Percentiles rank a stretch among this genome's conserved stretches.
phyloP scores from a whole-genome alignment of 106 monocot genomes.

The Dendrobium huoshanense region DNA sequence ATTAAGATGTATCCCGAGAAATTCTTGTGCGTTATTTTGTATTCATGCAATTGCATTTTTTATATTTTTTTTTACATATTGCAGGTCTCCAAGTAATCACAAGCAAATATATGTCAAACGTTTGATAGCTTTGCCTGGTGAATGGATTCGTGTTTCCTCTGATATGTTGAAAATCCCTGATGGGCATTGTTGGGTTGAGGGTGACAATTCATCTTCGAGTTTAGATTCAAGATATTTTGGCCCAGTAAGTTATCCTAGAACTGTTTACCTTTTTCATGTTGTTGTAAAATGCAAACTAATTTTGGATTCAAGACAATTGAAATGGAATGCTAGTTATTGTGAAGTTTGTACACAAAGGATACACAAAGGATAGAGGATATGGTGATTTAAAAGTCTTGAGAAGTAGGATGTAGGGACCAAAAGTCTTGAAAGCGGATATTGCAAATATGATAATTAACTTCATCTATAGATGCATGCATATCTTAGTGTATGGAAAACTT shows the following conservation, averaged over 20 bases:
- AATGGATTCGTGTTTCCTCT: conserved; percentile 60
- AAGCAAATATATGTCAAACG: conserved; percentile 55
- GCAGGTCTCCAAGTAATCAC: conserved; percentile 50
- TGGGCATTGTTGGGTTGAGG: conserved; percentile 94
- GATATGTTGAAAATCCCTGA: conserved; percentile 66
- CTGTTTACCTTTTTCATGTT: background rate
- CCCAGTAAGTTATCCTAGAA: conserved; percentile 39
- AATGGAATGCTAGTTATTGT: no score
- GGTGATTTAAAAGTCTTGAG: no score
- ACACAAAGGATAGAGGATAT: no score
- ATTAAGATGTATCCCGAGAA: background rate
- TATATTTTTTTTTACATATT: conserved; percentile 1
- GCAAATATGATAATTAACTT: no score
- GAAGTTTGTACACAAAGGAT: no score
- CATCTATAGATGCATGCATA: no score
- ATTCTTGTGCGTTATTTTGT: background rate
- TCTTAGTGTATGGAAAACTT: no score
- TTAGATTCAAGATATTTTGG: conserved; percentile 74
- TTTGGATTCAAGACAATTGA: background rate
- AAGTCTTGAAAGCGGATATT: no score
- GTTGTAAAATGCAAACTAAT: background rate
- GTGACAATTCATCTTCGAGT: conserved; percentile 57
- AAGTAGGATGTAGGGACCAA: no score
- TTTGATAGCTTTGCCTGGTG: conserved; percentile 79
- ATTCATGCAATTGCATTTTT: background rate